Evolutionary conservation across 1,284 basidiomycete species (phyloP).

Genomic region (Porodaedalea pini): DNA sequence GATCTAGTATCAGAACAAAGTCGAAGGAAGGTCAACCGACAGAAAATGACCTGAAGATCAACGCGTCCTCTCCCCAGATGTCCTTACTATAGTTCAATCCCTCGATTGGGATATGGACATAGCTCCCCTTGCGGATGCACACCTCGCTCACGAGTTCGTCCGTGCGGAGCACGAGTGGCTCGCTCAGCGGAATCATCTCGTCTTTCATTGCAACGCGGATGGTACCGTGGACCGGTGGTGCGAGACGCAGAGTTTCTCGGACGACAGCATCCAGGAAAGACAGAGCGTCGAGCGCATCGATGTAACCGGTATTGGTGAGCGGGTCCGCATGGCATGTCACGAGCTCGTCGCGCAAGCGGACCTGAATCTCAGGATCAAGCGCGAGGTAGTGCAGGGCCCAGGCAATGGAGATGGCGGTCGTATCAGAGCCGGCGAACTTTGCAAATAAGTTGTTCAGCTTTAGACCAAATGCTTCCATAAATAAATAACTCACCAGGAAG

Average conservation of each 20-base stretch:
- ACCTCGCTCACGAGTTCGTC: conserved; percentile 24
- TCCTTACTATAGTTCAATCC: conserved; percentile 47
- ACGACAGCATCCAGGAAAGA: conserved; percentile 37
- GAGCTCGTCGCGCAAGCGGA: conserved; percentile 44
- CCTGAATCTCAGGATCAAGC: conserved; percentile 41
- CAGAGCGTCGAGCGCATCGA: conserved; percentile 35
- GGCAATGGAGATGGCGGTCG: conserved; percentile 48
- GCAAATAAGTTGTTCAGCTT: not conserved
- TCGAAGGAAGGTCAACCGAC: conserved; percentile 3
- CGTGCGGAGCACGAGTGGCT: conserved; percentile 33
- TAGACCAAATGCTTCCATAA: not conserved
- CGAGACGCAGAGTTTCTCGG: conserved; percentile 29
- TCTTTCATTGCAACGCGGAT: conserved; percentile 26
- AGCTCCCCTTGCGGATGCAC: conserved; percentile 47
- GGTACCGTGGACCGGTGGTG: conserved; percentile 24
- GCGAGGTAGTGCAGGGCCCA: conserved; percentile 56
- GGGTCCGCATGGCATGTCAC: not conserved
- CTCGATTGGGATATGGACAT: conserved; percentile 54
- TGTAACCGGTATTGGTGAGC: conserved; percentile 33
- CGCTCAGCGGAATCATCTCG: conserved; percentile 30
- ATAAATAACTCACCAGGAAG: conserved; percentile 32
- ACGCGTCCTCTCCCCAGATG: conserved; percentile 50
- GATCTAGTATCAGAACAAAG: conserved; percentile 5
- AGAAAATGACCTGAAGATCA: conserved; percentile 44
- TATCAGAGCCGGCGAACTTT: conserved; percentile 49